phyloP scores from a whole-genome alignment of 2,329 filamentous ascomycete genomes.

The Akanthomyces uredinophilus region DNA sequence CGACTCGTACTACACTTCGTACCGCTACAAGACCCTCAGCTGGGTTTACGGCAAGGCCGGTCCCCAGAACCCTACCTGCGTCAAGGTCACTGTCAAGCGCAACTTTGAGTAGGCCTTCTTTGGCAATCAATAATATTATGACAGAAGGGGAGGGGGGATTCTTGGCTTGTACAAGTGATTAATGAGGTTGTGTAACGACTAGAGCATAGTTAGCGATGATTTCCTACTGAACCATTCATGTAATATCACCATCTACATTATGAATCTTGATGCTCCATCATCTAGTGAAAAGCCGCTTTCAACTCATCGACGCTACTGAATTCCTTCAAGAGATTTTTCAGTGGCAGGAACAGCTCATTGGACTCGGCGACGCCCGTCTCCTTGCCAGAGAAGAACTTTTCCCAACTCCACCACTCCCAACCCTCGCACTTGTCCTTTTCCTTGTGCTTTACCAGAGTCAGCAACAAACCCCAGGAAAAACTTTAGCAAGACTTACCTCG shows the following conservation, averaged over 20 bases:
- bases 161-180: neutral
- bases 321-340: slow-evolving; percentile 27
- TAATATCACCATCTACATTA: neutral
- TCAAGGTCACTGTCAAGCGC: slow-evolving; percentile 12
- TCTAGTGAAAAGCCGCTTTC: slow-evolving; percentile 3
- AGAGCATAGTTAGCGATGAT: slow-evolving; percentile 5
- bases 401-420: slow-evolving; percentile 46
- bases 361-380: slow-evolving; percentile 15
- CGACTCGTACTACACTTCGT: slow-evolving; percentile 3
- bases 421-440: slow-evolving; percentile 48
- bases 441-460: slow-evolving; percentile 24
- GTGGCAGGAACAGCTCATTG: slow-evolving; percentile 28
- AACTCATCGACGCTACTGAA: slow-evolving; percentile 20
- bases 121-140: neutral
- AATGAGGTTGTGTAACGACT: slow-evolving; percentile 2
- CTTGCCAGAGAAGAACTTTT: slow-evolving; percentile 33
- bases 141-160: neutral
- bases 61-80: slow-evolving; percentile 15
- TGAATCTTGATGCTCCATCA: too few species aligned
- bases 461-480: neutral
- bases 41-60: slow-evolving; percentile 12
- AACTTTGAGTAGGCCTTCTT: neutral
- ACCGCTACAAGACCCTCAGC: slow-evolving; percentile 15
- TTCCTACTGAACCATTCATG: neutral
- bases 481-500: slow-evolving; percentile 37